These are phyloP conservation scores for Erysimum cheiranthoides DNA, from an alignment of 345 rosid genomes.

Conservation along the genomic window DNA sequence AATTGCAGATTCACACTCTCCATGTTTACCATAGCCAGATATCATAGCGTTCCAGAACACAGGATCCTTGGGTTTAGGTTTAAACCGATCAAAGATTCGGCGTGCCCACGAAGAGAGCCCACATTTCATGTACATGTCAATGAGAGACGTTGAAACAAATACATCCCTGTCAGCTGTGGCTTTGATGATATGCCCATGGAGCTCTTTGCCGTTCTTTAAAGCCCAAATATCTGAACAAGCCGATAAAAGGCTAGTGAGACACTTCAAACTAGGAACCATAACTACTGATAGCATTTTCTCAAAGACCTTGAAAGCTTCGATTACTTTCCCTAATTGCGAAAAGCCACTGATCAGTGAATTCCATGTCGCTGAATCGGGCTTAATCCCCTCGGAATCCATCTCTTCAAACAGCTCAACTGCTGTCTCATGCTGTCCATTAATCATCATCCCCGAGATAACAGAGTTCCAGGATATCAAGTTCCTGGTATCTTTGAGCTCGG, in stretches of 20 bases:
- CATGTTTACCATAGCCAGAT: conserved; percentile 76
- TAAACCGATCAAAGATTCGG: conserved; percentile 52
- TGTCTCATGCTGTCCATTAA: conserved; percentile 53
- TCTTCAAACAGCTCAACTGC: conserved; percentile 58
- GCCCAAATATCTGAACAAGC: conserved; percentile 64
- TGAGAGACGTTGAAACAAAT: conserved; percentile 58
- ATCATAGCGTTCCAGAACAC: conserved; percentile 80
- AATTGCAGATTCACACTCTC: conserved; percentile 57
- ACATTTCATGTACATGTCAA: conserved; percentile 72
- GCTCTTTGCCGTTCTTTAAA: conserved; percentile 61
- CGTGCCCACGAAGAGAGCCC: conserved; percentile 54
- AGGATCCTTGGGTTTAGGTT: conserved; percentile 60
- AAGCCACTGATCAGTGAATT: conserved; percentile 72
- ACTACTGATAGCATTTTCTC: conserved; percentile 58
- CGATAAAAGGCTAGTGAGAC: conserved; percentile 63
- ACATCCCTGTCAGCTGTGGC: conserved; percentile 47
- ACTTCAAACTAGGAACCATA: conserved; percentile 54
- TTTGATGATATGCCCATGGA: conserved; percentile 59
- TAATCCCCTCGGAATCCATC: conserved; percentile 53
- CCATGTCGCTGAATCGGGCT: conserved; percentile 74
- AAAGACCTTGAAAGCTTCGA: conserved; percentile 59
- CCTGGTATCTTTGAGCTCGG: conserved; percentile 52
- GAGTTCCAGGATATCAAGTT: conserved; percentile 68
- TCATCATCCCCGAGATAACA: conserved; percentile 67
- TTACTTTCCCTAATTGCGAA: conserved; percentile 56